Evolutionary conservation across 176 grass and related monocot species (phyloP).

Genomic region (Eragrostis nindensis): DNA sequence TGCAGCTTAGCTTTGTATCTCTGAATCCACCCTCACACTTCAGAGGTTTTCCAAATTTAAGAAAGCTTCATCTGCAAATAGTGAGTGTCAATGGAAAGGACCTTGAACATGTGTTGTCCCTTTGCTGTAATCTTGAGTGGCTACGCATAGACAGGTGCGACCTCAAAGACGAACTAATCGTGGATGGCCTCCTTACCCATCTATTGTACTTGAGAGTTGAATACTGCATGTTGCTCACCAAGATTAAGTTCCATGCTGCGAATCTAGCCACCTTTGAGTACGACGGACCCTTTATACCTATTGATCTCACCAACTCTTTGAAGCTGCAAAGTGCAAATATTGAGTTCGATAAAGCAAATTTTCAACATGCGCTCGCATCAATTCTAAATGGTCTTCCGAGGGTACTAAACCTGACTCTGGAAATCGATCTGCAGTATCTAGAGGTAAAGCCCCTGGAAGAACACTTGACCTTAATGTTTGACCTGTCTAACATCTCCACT

Average conservation of each 20-base stretch:
- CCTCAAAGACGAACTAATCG: background rate
- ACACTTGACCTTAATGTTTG: background rate
- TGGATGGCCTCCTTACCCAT: background rate
- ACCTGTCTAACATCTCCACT: background rate
- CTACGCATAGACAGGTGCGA: background rate
- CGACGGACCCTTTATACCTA: background rate
- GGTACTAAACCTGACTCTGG: constrained; percentile 10
- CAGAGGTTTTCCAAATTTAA: constrained; percentile 7
- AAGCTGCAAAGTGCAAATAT: background rate
- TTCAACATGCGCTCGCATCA: background rate
- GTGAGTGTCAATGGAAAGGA: background rate
- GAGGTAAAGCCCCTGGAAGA: background rate
- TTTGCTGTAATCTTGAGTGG: background rate
- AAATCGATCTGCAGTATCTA: background rate
- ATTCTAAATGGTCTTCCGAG: constrained; percentile 1
- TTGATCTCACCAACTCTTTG: background rate
- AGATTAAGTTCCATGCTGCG: background rate
- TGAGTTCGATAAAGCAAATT: background rate
- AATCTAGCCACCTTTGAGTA: background rate
- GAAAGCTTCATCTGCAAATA: background rate
- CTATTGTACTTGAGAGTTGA: background rate
- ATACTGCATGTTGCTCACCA: background rate
- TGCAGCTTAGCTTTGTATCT: background rate
- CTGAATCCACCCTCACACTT: background rate
- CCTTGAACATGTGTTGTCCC: background rate